Evolutionary conservation across 1,284 basidiomycete genomes (phyloP), one percentile per base, ranked within the genome.

Genomic region (Marasmius tenuissimus): DNA sequence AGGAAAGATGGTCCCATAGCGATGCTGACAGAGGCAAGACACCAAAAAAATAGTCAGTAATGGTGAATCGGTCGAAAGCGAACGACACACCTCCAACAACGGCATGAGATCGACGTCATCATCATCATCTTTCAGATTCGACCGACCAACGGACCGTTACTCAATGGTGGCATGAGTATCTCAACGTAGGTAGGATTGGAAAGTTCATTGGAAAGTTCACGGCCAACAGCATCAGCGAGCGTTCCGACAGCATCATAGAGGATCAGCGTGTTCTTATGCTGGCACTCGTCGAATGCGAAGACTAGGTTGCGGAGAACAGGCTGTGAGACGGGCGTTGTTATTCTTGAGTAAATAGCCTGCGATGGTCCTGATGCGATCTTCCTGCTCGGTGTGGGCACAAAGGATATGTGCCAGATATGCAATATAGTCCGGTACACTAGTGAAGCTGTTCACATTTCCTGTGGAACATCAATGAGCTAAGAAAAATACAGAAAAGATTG

Each of bases 181-280:
- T 98, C 92, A 62, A 99, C 91, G 72, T 93, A 97, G 18, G 88
- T 81, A 1, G 93, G 87, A 69, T 93, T 92, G 70, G 94, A 92
- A n/a, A n/a, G n/a, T n/a, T n/a, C n/a, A n/a, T n/a, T n/a, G n/a
- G n/a, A n/a, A 62, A 99, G 78, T 6, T 94, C 93, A 49, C 87
- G 74, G 8, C 96, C 96, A 40, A 99, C 97, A 14, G 96, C 94
- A 73, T 99, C 97, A 3, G 97, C 97, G 16, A 99, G 82, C 1
- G 97, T 99, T 5, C 97, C 97, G 61, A 99, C 91, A 12, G 97
- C 97, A 73, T 99, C 97, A 73, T 99, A 99, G 42, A 99, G 78
- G 67, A 99, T 99, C 66, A 99, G 84, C 84, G 98, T 89, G 73
- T 99, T 99, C 86, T 99, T 99, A 76, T 98, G 96, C 74, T 99